Percentiles rank a stretch among this genome's conserved stretches.
phyloP scores from a whole-genome alignment of 768 basidiomycete genomes.

The Russula vinacea region DNA sequence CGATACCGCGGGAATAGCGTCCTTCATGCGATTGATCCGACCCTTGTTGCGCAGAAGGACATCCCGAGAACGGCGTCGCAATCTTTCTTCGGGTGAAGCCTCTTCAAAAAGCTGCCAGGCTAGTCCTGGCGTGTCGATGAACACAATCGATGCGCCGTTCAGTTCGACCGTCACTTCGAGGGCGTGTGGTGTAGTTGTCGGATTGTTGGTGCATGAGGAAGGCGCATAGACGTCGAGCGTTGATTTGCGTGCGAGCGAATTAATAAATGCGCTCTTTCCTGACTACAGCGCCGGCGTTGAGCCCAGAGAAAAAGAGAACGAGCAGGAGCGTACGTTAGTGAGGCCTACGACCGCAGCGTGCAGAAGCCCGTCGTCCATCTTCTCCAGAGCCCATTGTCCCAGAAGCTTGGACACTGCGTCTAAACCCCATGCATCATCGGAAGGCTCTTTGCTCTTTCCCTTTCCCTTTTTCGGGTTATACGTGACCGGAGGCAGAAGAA shows the following conservation, averaged over 20 bases:
- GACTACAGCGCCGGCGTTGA: slow-evolving; percentile 42
- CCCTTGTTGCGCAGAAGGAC: slow-evolving; percentile 77
- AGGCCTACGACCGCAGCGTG: slow-evolving; percentile 79
- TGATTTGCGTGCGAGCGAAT: slow-evolving; percentile 60
- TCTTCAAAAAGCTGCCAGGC: slow-evolving; percentile 46
- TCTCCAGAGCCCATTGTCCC: slow-evolving; percentile 45
- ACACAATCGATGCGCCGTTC: slow-evolving; percentile 49
- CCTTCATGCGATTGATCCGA: slow-evolving; percentile 80
- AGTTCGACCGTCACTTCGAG: slow-evolving; percentile 56
- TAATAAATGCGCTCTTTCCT: slow-evolving; percentile 84
- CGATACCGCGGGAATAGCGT: slow-evolving; percentile 56
- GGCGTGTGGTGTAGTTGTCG: slow-evolving; percentile 69
- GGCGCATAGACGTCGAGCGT: slow-evolving; percentile 55
- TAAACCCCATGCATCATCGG: slow-evolving; percentile 60
- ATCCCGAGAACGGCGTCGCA: slow-evolving; percentile 54
- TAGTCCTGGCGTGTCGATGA: slow-evolving; percentile 91
- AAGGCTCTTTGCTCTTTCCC: slow-evolving; percentile 45
- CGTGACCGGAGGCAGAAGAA: slow-evolving; percentile 45
- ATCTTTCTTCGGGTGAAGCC: slow-evolving; percentile 41
- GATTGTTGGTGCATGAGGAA: slow-evolving; percentile 49
- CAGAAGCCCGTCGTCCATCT: slow-evolving; percentile 49
- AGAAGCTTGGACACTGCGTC: slow-evolving; percentile 52
- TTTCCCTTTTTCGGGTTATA: slow-evolving; percentile 34
- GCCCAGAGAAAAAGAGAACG: slow-evolving; percentile 1
- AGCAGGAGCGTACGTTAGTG: slow-evolving; percentile 58